Conservation (phyloP, 345 rosid genomes). For the Brassica nigra region DNA sequence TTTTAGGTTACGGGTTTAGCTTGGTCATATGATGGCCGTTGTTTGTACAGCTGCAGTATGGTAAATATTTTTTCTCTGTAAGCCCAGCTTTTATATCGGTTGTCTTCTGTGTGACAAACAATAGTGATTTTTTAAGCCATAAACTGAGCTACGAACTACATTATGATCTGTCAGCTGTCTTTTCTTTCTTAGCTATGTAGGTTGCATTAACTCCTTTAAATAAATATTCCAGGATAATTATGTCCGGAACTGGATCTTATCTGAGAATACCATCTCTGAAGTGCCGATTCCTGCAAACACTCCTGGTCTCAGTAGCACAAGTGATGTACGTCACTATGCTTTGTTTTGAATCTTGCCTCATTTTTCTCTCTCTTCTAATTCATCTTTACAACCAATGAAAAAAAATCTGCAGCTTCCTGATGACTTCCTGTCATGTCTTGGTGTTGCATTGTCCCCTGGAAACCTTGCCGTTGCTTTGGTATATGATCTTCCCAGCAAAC, state of each 20-base stretch:
- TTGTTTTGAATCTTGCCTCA: constrained; percentile 7
- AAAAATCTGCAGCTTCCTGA: constrained; percentile 73
- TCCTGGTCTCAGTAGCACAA: constrained; percentile 58
- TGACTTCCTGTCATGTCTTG: constrained; percentile 72
- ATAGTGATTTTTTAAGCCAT: background rate
- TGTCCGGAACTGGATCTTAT: constrained; percentile 74
- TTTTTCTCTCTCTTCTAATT: constrained; percentile 15
- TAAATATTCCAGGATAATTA: constrained; percentile 64
- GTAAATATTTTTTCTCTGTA: constrained; percentile 46
- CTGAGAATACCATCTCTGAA: constrained; percentile 59
- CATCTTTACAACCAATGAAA: constrained; percentile 27
- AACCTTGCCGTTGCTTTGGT: constrained; percentile 84
- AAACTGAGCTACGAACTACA: constrained; percentile 19
- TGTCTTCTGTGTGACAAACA: background rate
- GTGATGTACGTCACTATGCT: constrained; percentile 57
- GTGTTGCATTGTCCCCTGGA: constrained; percentile 82
- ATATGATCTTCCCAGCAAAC: constrained; percentile 27
- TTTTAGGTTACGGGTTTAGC: constrained; percentile 86
- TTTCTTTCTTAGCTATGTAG: background rate
- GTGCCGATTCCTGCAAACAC: constrained; percentile 62
- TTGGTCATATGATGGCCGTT: constrained; percentile 78
- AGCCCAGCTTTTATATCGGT: background rate
- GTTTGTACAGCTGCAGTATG: constrained; percentile 91
- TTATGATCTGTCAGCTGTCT: background rate
- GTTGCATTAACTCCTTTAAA: constrained; percentile 15